These are phyloP conservation scores for Exidia glandulosa DNA, from an alignment of 768 basidiomycete species.

Conservation along the genomic window DNA sequence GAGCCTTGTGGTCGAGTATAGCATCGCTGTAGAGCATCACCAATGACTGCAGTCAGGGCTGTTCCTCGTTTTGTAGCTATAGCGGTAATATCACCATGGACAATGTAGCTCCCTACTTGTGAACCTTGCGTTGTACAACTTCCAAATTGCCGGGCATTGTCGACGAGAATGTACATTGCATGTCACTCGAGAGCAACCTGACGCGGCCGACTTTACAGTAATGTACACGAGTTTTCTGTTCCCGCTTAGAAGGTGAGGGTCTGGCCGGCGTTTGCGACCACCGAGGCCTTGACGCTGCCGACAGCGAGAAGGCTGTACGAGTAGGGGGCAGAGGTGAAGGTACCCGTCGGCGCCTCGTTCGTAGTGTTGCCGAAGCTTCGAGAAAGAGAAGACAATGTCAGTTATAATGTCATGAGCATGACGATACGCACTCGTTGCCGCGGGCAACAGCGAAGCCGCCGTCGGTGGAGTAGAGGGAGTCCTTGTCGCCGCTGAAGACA, in stretches of 20 bases:
- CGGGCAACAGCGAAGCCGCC: slow-evolving; percentile 5
- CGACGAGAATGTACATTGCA: too few relatives aligned
- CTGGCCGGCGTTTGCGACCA: slow-evolving; percentile 17
- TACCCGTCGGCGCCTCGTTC: slow-evolving; percentile 23
- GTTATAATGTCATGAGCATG: background rate
- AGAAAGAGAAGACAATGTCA: background rate
- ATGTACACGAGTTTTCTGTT: background rate
- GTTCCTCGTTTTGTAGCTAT: too few relatives aligned
- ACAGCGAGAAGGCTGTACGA: slow-evolving; percentile 21
- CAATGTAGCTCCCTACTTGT: too few relatives aligned
- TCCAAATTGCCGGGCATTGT: too few relatives aligned
- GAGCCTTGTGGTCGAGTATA: too few relatives aligned
- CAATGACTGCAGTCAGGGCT: too few relatives aligned
- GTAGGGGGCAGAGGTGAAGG: slow-evolving; percentile 26
- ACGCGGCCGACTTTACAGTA: too few relatives aligned
- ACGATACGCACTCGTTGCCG: slow-evolving; percentile 6
- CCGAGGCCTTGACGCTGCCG: slow-evolving; percentile 16
- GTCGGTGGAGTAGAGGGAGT: slow-evolving; percentile 6
- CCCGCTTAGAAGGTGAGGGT: background rate
- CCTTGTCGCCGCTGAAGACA: slow-evolving; percentile 5
- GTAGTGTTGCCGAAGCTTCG: slow-evolving; percentile 5
- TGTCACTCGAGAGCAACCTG: too few relatives aligned
- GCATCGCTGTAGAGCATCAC: too few relatives aligned
- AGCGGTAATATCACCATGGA: too few relatives aligned
- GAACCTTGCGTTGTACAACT: too few relatives aligned